Base-by-base conservation (phyloP, 2,329 filamentous ascomycete genomes). In the Pseudocercospora eumusae region DNA sequence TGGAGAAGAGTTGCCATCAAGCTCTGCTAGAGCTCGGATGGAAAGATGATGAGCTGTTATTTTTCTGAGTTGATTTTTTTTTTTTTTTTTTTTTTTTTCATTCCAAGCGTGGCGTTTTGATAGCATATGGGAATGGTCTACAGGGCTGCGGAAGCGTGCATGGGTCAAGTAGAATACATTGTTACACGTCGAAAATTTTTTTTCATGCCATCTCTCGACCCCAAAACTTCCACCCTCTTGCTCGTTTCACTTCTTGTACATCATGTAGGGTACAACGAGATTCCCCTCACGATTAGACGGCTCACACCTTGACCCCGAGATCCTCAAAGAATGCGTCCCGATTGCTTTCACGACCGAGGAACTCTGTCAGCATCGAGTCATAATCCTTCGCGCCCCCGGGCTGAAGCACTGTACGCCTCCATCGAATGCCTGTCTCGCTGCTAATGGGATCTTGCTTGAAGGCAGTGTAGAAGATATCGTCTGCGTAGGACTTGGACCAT, bases 1-100 rank as follows among this genome's bases (percentile, higher is more conserved):
- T 96, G 79, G 91, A 96, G 77, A 87, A 86, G 63, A 85, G 81
- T 61, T 86, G 85, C 3, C 82, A 83, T 66, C 74, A 78, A 50
- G 83, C 84, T 25, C 73, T 90, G 69, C 73, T 81, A 58, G 82
- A 80, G 11, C 78, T 88, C 74, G 90, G 90, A 0, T 96, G 91
- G 90, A 79, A 75, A 8, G 87, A 91, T 64, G 83, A 87, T 13
- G 86, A 93, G 73, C 70, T 95, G 68, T 73, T 93, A 67, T 91
- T 93, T 76, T 96, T 95, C 72, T 95, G 60, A 65, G 20, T 36
- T 13, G 25, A n/a, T n/a, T n/a, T n/a, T n/a, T n/a, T n/a, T n/a
- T n/a, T n/a, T n/a, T n/a, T n/a, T n/a, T n/a, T n/a, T n/a, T n/a
- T n/a, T n/a, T n/a, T n/a, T n/a, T n/a, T n/a, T n/a, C 15, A 13